Evolutionary conservation across 345 rosid species (phyloP).

Genomic region (Nasturtium officinale): DNA sequence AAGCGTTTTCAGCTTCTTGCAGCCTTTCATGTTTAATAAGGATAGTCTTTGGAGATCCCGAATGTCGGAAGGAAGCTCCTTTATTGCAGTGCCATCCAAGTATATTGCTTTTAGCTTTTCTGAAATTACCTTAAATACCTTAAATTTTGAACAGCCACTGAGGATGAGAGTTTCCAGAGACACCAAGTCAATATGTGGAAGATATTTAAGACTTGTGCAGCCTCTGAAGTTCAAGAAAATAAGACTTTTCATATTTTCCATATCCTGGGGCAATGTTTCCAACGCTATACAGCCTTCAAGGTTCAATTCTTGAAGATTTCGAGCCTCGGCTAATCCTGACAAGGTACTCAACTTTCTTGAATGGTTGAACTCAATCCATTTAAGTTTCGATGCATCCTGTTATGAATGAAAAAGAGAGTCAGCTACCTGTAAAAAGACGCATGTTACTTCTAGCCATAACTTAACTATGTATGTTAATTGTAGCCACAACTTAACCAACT

Average conservation of each 20-base stretch:
- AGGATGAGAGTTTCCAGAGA: constrained; percentile 22
- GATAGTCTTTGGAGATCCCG: background rate
- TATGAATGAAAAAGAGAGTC: background rate
- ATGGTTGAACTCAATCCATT: constrained; percentile 16
- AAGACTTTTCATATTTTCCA: constrained; percentile 26
- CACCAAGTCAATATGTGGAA: background rate
- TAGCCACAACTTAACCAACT: no score
- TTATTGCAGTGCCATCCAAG: constrained; percentile 33
- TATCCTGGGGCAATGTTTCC: background rate
- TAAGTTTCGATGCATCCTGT: constrained; percentile 35
- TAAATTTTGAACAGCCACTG: constrained; percentile 28
- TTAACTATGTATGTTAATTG: no score
- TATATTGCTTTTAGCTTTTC: constrained; percentile 2
- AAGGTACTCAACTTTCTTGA: constrained; percentile 34
- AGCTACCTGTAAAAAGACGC: no score
- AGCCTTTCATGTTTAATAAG: constrained; percentile 22
- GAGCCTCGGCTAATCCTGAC: constrained; percentile 31
- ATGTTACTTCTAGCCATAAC: no score
- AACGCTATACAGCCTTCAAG: constrained; percentile 36
- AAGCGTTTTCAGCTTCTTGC: constrained; percentile 31
- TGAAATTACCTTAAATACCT: constrained; percentile 17
- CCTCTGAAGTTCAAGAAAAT: constrained; percentile 18
- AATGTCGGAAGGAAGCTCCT: constrained; percentile 21
- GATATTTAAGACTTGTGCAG: constrained; percentile 22
- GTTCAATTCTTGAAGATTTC: constrained; percentile 23